These are phyloP conservation scores for Aechmea fasciata DNA, from an alignment of 176 grass and related monocot species.

Conservation along the genomic window DNA sequence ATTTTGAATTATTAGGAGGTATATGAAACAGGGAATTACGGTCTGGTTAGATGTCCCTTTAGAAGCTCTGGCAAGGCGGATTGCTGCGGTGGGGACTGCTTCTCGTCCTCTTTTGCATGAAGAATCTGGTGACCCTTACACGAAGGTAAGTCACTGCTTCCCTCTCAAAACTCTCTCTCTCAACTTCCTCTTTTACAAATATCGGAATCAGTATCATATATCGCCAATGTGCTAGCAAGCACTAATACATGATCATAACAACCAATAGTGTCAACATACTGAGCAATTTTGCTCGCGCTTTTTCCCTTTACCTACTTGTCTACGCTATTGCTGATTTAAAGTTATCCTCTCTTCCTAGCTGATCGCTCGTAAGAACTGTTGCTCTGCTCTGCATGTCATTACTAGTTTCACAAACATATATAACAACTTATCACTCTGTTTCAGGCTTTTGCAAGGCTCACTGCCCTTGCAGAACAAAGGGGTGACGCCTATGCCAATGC, in stretches of 20 bases:
- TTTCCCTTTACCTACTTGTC: no score
- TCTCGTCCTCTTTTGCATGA: constrained; percentile 95
- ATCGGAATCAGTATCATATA: no score
- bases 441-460: constrained; percentile 86
- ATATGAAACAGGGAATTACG: constrained; percentile 86
- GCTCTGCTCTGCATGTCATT: neutral
- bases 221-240: no score
- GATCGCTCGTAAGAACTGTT: neutral
- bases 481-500: constrained; percentile 86
- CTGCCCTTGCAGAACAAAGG: constrained; percentile 68
- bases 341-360: no score
- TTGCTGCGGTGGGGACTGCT: constrained; percentile 86
- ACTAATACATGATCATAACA: no score
- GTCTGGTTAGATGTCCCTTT: constrained; percentile 97
- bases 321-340: no score
- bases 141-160: constrained; percentile 38
- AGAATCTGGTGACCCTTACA: constrained; percentile 86
- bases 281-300: no score
- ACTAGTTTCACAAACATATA: neutral
- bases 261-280: no score
- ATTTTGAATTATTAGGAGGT: constrained; percentile 50
- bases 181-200: no score
- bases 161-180: no score
- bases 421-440: neutral
- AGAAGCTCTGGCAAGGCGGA: constrained; percentile 80